These are phyloP conservation scores for Aspergillus wentii DNA, from an alignment of 495 filamentous ascomycete species.

Conservation along the genomic window DNA sequence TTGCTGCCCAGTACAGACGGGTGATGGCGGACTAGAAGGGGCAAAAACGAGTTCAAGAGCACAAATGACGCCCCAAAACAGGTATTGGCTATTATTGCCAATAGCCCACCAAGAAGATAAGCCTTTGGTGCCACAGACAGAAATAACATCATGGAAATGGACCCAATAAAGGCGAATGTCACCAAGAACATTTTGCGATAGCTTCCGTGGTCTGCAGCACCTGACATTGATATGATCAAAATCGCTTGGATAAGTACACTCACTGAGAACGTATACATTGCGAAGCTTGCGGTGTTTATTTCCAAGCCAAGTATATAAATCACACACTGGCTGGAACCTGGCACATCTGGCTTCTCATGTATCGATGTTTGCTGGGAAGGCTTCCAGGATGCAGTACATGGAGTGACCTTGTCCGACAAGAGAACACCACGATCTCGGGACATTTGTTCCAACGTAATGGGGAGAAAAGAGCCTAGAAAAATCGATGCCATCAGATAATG, in stretches of 20 bases:
- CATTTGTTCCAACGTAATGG: constrained; percentile 91
- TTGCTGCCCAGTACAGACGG: constrained; percentile 36
- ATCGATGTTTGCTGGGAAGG: constrained; percentile 17
- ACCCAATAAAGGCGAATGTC: constrained; percentile 74
- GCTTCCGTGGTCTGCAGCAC: constrained; percentile 90
- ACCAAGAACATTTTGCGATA: constrained; percentile 87
- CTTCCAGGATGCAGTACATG: constrained; percentile 57
- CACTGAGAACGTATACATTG: constrained; percentile 95
- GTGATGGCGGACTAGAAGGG: constrained; percentile 74
- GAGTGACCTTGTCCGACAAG: constrained; percentile 64
- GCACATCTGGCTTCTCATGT: constrained; percentile 7
- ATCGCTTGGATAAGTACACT: constrained; percentile 86
- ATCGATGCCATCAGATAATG: constrained; percentile 3
- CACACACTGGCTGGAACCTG: constrained; percentile 65
- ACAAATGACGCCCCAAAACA: constrained; percentile 87
- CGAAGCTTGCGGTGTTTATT: constrained; percentile 94
- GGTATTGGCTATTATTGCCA: constrained; percentile 87
- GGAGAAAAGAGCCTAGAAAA: constrained; percentile 78
- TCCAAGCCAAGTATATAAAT: constrained; percentile 76
- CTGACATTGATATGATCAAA: constrained; percentile 91
- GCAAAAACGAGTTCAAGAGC: constrained; percentile 77
- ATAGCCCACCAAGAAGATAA: constrained; percentile 74
- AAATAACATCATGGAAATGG: constrained; percentile 83
- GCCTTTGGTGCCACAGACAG: constrained; percentile 66
- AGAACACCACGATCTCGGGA: constrained; percentile 86